Conservation (phyloP, 306 rosid genomes). For the Cotoneaster glaucophyllus region DNA sequence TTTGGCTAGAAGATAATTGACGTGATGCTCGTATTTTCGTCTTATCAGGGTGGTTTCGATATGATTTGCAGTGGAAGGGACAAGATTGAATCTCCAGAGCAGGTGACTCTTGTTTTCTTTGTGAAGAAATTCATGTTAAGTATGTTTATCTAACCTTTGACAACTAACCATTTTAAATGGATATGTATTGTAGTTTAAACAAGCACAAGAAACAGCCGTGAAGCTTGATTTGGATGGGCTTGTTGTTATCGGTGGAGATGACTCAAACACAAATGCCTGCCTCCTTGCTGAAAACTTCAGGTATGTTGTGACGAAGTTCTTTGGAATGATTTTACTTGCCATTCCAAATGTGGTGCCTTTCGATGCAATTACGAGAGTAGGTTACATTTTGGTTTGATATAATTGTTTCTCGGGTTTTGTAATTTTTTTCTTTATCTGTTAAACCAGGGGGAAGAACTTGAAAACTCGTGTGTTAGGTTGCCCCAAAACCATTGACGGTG, state of each 20-base stretch:
- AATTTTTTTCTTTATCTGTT: conserved; percentile 10
- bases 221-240: conserved; percentile 97
- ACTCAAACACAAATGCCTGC: conserved; percentile 98
- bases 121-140: not conserved
- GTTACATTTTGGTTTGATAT: not conserved
- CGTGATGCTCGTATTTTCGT: conserved; percentile 5
- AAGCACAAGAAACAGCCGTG: conserved; percentile 80
- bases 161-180: conserved; percentile 22
- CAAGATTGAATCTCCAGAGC: conserved; percentile 98
- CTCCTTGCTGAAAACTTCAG: conserved; percentile 98
- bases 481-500: conserved; percentile 99
- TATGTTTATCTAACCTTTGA: not conserved
- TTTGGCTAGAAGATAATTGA: not conserved
- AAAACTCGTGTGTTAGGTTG: conserved; percentile 86
- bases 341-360: conserved; percentile 1
- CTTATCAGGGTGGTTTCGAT: conserved; percentile 93
- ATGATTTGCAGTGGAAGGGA: conserved; percentile 99
- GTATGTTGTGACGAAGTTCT: conserved; percentile 22
- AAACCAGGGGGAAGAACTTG: conserved; percentile 64
- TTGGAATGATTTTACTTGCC: not conserved
- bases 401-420: not conserved
- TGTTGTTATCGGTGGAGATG: conserved; percentile 98
- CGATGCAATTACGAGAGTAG: not conserved
- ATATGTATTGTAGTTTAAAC: conserved; percentile 58
- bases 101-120: conserved; percentile 41